Base-by-base conservation (phyloP, 2,329 filamentous ascomycete species). In the Xylaria sp. region DNA sequence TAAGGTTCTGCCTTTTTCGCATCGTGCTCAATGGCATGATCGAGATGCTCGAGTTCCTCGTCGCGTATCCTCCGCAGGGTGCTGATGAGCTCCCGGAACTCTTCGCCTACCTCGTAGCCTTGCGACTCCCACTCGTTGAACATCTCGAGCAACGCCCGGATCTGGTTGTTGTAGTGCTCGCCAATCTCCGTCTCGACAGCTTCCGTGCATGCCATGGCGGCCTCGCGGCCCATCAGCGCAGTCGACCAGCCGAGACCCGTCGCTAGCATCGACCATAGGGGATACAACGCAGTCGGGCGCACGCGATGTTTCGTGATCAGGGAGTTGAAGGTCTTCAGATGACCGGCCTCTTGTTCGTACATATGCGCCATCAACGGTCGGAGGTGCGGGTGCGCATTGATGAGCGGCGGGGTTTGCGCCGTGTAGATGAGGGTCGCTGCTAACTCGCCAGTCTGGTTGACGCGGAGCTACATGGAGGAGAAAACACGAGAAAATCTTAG, bases 181-280 rank as follows among this genome's bases (percentile, higher is more conserved):
- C 94, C 94, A 64, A 99, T 99, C 78, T 97, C 94, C 5, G 93
- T 99, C 80, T 99, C 94, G 1, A 99, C 93, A 1, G 94, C 94
- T 76, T 99, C 94, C 0, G 94, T 97, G 73, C 94, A 99, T 10
- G 94, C 94, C 94, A 99, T 99, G 42, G 94, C 93, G 1, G 93
- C 92, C 76, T 97, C 92, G 53, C 91, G 84, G 0, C 94, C 92
- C 81, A 99, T 82, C 48, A 94, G 76, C 0, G 90, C 94, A 0
- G 94, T 99, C 3, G 84, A 83, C 92, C 94, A 97, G 16, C 94
- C 94, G 6, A 99, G 76, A 0, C 88, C 84, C 0, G 89, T 88
- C 1, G 94, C 90, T 9, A 92, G 85, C 6, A 86, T 80, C 49
- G 88, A 85, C 94, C 94, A 99, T 2, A 97, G 64, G 0, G 94